Evolutionary conservation across 2,329 filamentous ascomycete genomes (phyloP), one percentile per base, ranked within the genome.

Genomic region (Colletotrichum higginsianum): DNA sequence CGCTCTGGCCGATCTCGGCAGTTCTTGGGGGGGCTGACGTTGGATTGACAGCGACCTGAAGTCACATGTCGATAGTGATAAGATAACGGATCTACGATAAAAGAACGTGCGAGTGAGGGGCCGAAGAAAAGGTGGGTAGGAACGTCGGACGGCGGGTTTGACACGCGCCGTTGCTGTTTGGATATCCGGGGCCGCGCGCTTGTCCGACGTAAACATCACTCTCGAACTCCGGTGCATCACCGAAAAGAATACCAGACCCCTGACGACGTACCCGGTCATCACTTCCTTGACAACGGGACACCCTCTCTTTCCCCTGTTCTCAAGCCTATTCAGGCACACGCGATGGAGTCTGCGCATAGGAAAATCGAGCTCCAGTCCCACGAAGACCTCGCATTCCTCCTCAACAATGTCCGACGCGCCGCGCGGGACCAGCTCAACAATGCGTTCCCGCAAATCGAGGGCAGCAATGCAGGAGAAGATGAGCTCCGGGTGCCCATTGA

Each of bases 361-460:
- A 92, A 91, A 83, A 93, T 96, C 80, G 93, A 95, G 83, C 89
- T 96, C 62, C 93, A 95, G 83, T 88, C 89, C n/a, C 89, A 90
- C 52, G 90, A 92, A 60, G 93, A 96, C 82, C 86, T 95, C 44
- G 83, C 87, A 67, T 93, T 91, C 81, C 88, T 96, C 38, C 87
- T 93, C 76, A 83, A 87, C 74, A 93, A 93, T 78, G 89, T 94
- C 74, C 90, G 91, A 78, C 87, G 87, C 80, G 90, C 91, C 67
- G 93, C 93, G 13, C 86, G 88, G 55, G 87, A 89, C 76, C 92
- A 90, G 79, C 87, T 96, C 71, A 86, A 91, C 80, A 86, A 88
- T 75, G 90, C 89, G 61, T 90, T 95, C 67, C 93, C 93, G 30
- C 89, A 89, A 0, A 87, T 91, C 42, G 89, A 89, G 52, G 82